A percentile compares a stretch with the other conserved stretches of the same genome.
These are phyloP conservation scores for Beta lomatogona DNA, from an alignment of 179 eudicot species.

Conservation along the genomic window DNA sequence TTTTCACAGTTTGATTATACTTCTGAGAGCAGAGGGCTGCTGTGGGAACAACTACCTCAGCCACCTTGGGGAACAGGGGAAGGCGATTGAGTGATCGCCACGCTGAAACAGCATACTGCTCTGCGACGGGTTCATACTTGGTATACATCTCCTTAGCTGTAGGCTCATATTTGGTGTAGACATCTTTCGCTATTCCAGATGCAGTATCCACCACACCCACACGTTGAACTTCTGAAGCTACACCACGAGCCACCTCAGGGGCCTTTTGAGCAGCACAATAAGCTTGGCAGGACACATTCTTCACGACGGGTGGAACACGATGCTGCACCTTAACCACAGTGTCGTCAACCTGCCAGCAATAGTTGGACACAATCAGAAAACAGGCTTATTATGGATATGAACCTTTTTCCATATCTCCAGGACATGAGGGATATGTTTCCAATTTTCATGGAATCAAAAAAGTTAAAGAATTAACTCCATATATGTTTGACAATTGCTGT, in stretches of 20 bases:
- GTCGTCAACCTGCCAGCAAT: constrained; percentile 64
- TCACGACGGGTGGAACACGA: constrained; percentile 63
- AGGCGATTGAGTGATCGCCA: constrained; percentile 83
- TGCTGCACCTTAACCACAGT: constrained; percentile 63
- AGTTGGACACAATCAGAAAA: not conserved
- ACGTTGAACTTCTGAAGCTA: constrained; percentile 69
- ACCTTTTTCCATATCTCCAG: not conserved
- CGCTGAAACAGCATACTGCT: constrained; percentile 71
- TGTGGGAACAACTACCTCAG: constrained; percentile 66
- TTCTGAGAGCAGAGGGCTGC: constrained; percentile 78
- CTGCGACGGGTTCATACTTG: constrained; percentile 87
- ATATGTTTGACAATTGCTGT: no score
- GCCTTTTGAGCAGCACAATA: constrained; percentile 67
- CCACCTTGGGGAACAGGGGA: constrained; percentile 82
- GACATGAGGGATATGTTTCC: not conserved
- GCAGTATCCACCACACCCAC: constrained; percentile 71
- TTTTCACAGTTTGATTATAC: constrained; percentile 71
- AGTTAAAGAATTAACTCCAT: not conserved
- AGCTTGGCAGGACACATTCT: constrained; percentile 64
- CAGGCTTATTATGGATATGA: not conserved
- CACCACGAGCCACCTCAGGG: constrained; percentile 69
- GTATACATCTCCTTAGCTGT: constrained; percentile 68
- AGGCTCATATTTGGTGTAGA: constrained; percentile 73
- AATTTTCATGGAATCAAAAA: not conserved
- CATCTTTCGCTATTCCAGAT: constrained; percentile 67